Evolutionary conservation across 2,329 filamentous ascomycete species (phyloP), one percentile per base, ranked within the genome.

Genomic region (Penicillium sp.): DNA sequence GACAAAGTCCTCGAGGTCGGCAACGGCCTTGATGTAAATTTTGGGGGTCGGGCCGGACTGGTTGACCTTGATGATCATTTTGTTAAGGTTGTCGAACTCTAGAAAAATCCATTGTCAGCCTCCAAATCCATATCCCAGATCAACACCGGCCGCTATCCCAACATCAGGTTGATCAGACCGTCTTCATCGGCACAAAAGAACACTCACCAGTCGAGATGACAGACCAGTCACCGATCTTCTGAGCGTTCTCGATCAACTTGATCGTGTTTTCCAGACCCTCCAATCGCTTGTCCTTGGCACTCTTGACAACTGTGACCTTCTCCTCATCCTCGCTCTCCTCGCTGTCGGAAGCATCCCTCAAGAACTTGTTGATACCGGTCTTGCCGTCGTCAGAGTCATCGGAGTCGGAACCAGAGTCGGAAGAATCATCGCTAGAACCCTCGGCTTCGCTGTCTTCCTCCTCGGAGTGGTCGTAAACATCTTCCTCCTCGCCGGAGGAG

Each of bases 151-250:
- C 24, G 36, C 43, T 13, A 34, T 33, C 24, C 21, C 38, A 2
- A 29, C 16, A 29, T 39, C 47, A 13, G 13, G 16, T 46, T 10
- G 3, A 12, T 21, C 21, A 39, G 9, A 4, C 16, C 16, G 10
- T 5, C 5, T 39, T 10, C 16, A 4, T 18, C 21, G 18, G 36
- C 9, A 10, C n/a, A 42, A 26, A 23, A 28, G 23, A 12, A 28
- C 6, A 75, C 86, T 67, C 83, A 95, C 92, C 91, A 70, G 85
- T 83, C 58, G 90, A 89, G 64, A 97, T 95, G 59, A 93, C 86
- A 62, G 88, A 89, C 94, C 94, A 99, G 77, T 99, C 94, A 70
- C 89, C 91, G 70, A 97, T 99, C 82, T 95, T 97, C 76, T 94
- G 83, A 57, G 90, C 92, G 78, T 99, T 99, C 72, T 97, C 92